phyloP scores from a whole-genome alignment of 1,139 yeast species.

The Meyerozyma athensensis region DNA sequence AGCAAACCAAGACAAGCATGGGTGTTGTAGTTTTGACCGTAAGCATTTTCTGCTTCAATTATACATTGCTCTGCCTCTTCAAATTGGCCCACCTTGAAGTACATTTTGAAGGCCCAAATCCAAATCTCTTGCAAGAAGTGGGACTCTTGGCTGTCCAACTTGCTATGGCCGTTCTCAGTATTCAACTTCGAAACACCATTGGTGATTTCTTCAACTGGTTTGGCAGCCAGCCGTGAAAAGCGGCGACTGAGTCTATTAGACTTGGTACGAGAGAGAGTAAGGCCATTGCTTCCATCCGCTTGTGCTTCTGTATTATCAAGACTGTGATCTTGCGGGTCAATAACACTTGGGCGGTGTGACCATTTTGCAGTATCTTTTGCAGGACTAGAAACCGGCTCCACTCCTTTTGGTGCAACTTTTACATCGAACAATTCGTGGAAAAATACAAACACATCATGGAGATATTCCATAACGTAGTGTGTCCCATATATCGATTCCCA shows the following conservation, averaged over 20 bases:
- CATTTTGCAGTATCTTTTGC: conserved; percentile 24
- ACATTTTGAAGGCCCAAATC: conserved; percentile 70
- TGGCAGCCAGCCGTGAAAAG: neutral
- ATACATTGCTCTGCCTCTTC: conserved; percentile 71
- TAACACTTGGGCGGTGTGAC: conserved; percentile 47
- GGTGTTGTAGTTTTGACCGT: conserved; percentile 49
- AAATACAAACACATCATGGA: conserved; percentile 63
- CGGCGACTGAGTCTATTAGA: neutral
- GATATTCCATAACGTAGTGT: conserved; percentile 55
- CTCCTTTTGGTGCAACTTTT: conserved; percentile 13
- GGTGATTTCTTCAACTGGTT: neutral
- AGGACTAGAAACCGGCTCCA: conserved; percentile 4
- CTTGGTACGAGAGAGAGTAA: neutral
- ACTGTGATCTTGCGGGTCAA: conserved; percentile 25
- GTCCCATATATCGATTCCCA: conserved; percentile 61
- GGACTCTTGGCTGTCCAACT: conserved; percentile 8
- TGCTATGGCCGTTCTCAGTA: neutral
- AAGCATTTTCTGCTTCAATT: conserved; percentile 59
- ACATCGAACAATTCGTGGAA: conserved; percentile 52
- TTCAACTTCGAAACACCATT: neutral
- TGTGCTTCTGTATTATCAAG: conserved; percentile 2
- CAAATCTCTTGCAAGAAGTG: conserved; percentile 58
- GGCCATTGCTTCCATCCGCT: neutral
- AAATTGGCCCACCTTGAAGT: conserved; percentile 49
- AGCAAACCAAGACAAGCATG: conserved; percentile 53